These are phyloP conservation scores for Penicillium nordicum DNA, from an alignment of 2,329 filamentous ascomycete species.

Conservation along the genomic window DNA sequence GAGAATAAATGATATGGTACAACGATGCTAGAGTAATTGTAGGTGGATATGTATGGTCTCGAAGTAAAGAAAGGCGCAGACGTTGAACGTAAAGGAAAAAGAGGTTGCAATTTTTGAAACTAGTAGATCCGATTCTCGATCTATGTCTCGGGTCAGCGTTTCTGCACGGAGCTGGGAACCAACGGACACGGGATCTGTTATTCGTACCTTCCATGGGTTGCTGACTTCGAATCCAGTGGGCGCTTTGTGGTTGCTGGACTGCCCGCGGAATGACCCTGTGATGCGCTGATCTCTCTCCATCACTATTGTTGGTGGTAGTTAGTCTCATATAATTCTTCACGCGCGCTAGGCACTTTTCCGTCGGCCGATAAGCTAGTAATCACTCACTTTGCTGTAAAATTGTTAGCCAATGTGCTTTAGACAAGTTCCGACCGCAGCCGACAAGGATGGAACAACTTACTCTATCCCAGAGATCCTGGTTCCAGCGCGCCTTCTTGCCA, in stretches of 20 bases:
- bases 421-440: slow-evolving; percentile 14
- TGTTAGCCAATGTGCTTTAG: slow-evolving; percentile 39
- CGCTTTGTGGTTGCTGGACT: slow-evolving; percentile 57
- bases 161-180: neutral
- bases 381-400: slow-evolving; percentile 52
- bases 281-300: slow-evolving; percentile 64
- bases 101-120: slow-evolving; percentile 23
- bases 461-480: slow-evolving; percentile 62
- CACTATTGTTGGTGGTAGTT: slow-evolving; percentile 48
- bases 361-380: slow-evolving; percentile 3
- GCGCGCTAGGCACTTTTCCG: slow-evolving; percentile 2
- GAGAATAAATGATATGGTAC: slow-evolving; percentile 20
- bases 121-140: slow-evolving; percentile 43
- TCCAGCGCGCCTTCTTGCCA: slow-evolving; percentile 59
- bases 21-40: slow-evolving; percentile 24
- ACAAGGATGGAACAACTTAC: slow-evolving; percentile 43
- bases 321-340: slow-evolving; percentile 11
- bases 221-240: slow-evolving; percentile 63
- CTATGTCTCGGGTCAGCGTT: slow-evolving; percentile 28
- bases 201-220: slow-evolving; percentile 63
- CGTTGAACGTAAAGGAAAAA: slow-evolving; percentile 20
- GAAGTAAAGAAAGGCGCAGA: slow-evolving; percentile 20
- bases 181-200: neutral
- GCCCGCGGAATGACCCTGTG: slow-evolving; percentile 59
- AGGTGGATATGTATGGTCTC: slow-evolving; percentile 26